These are phyloP conservation scores for Solanum hybrid DNA, from an alignment of 305 asterid species.

Conservation along the genomic window DNA sequence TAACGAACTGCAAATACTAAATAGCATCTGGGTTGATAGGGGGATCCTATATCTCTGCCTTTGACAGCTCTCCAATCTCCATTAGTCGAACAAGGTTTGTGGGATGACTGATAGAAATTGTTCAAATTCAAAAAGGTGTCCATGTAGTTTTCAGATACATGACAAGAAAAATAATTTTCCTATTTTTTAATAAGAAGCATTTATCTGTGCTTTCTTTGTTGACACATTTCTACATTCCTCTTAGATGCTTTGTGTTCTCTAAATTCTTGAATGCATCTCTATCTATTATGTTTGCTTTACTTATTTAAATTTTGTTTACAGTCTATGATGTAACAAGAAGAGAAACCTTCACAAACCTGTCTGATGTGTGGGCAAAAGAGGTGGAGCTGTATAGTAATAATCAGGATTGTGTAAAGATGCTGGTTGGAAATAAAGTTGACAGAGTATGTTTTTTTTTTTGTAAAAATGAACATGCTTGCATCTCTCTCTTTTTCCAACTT, in stretches of 20 bases:
- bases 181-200: neutral
- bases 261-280: neutral
- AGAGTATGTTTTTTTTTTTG: conserved; percentile 33
- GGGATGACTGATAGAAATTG: neutral
- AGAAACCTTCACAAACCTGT: conserved; percentile 73
- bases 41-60: neutral
- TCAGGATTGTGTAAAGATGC: conserved; percentile 87
- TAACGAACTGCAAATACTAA: neutral
- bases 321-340: conserved; percentile 96
- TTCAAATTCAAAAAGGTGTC: neutral
- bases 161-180: neutral
- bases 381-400: conserved; percentile 81
- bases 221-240: neutral
- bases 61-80: neutral
- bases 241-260: neutral
- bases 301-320: conserved; percentile 10
- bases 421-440: conserved; percentile 95
- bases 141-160: neutral
- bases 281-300: neutral
- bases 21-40: neutral
- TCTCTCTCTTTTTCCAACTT: neutral
- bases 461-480: neutral
- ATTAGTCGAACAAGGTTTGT: neutral
- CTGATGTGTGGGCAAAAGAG: conserved; percentile 96
- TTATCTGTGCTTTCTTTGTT: neutral